Conservation (phyloP, 2,329 filamentous ascomycete genomes). For the Colletotrichum neosansevieriae region DNA sequence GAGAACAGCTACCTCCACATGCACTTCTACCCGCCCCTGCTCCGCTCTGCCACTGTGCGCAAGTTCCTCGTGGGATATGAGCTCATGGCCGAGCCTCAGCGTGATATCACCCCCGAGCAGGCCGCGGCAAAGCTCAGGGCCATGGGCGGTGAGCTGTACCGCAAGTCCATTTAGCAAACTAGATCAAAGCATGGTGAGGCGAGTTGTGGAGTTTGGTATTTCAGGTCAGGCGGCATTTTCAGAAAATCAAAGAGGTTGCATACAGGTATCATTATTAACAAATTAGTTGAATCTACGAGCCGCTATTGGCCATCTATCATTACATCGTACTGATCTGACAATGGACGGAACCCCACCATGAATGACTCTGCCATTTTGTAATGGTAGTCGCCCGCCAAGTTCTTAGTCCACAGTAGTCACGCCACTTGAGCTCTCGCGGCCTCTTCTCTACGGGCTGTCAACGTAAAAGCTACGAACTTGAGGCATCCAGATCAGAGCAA, state of each 20-base stretch:
- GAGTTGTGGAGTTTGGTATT: slow-evolving; percentile 1
- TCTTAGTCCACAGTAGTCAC: not conserved
- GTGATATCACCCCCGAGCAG: slow-evolving; percentile 97
- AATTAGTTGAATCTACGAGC: not conserved
- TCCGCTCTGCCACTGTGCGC: slow-evolving; percentile 91
- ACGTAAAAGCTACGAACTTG: slow-evolving; percentile 79
- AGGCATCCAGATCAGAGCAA: slow-evolving; percentile 71
- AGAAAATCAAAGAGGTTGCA: not conserved
- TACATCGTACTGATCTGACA: not conserved
- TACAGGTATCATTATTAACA: not conserved
- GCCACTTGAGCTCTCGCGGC: not conserved
- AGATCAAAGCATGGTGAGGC: not conserved
- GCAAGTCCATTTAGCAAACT: slow-evolving; percentile 67
- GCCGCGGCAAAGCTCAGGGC: slow-evolving; percentile 81
- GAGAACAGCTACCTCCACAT: slow-evolving; percentile 93
- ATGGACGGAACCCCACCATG: no score
- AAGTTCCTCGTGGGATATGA: slow-evolving; percentile 99
- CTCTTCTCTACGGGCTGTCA: slow-evolving; percentile 43
- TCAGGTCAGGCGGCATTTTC: not conserved
- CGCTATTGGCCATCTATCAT: not conserved
- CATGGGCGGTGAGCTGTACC: slow-evolving; percentile 86
- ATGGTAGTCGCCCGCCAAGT: not conserved
- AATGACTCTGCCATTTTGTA: no score
- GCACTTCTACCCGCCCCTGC: slow-evolving; percentile 95
- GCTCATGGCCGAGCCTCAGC: slow-evolving; percentile 96